Evolutionary conservation across 164 flowering plant genomes (phyloP).

Genomic region (Vitis rotundifolia): DNA sequence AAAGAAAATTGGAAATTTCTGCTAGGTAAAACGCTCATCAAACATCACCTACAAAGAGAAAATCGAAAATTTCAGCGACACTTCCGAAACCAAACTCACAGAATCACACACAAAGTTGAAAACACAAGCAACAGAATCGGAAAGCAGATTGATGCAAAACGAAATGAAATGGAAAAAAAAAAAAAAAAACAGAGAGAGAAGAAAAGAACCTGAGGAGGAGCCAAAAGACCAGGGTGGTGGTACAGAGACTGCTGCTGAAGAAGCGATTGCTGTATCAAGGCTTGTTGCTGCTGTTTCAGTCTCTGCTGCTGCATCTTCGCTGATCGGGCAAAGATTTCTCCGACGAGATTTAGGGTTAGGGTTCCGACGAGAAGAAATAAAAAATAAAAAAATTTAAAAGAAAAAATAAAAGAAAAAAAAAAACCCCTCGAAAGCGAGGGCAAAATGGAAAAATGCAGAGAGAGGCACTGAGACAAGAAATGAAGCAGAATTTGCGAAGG

Average conservation of each 20-base stretch:
- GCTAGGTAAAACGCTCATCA: no score
- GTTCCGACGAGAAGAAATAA: not conserved
- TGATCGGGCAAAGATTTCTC: not conserved
- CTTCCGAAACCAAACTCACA: not conserved
- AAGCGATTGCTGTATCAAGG: constrained; percentile 69
- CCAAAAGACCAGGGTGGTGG: constrained; percentile 55
- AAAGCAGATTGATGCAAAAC: not conserved
- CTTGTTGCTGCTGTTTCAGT: constrained; percentile 56
- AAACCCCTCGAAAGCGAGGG: constrained; percentile 13
- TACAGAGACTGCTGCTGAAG: constrained; percentile 58
- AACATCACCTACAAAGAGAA: no score
- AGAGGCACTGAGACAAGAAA: not conserved
- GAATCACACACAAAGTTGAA: not conserved
- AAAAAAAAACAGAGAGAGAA: not conserved
- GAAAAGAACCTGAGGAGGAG: constrained; percentile 44
- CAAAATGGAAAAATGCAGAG: constrained; percentile 1
- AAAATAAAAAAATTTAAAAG: not conserved
- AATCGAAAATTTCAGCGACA: no score
- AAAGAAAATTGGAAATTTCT: no score
- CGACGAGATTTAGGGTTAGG: constrained; percentile 7
- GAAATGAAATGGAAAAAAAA: not conserved
- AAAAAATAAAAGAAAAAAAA: constrained; percentile 8
- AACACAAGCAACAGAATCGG: not conserved
- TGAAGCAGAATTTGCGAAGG: no score
- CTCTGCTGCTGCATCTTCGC: constrained; percentile 29